Conservation (phyloP, 257 asterid genomes). For the Primulina eburnea region DNA sequence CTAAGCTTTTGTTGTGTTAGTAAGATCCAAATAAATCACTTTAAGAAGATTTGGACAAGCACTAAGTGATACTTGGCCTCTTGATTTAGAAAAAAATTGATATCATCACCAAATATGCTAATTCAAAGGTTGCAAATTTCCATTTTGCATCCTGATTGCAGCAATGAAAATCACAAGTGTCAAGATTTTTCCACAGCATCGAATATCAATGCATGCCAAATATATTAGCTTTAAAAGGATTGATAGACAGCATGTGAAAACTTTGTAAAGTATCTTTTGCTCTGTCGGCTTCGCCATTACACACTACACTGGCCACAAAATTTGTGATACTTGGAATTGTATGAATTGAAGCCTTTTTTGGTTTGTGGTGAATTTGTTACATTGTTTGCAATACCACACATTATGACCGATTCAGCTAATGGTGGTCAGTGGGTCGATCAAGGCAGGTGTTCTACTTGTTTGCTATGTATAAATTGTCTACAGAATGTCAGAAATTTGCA, state of each 20-base stretch:
- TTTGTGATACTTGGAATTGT: neutral
- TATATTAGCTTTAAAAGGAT: conserved; percentile 8
- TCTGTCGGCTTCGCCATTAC: neutral
- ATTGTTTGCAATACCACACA: neutral
- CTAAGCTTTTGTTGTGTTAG: neutral
- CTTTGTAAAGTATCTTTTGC: neutral
- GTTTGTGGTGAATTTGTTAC: neutral
- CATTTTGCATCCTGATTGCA: neutral
- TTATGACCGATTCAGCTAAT: neutral
- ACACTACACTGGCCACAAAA: neutral
- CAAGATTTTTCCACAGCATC: neutral
- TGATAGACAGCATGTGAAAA: conserved; percentile 4
- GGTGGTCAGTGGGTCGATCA: neutral
- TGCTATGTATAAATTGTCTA: neutral
- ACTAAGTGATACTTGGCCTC: neutral
- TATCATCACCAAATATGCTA: conserved; percentile 6
- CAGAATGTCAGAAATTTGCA: too few relatives aligned
- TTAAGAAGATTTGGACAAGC: conserved; percentile 1
- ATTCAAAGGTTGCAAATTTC: neutral
- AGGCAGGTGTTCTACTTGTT: neutral
- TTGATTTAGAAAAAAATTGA: neutral
- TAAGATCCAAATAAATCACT: neutral
- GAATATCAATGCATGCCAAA: conserved; percentile 1
- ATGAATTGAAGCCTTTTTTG: neutral
- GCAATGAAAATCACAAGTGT: conserved; percentile 9